Evolutionary conservation across 2,329 filamentous ascomycete genomes (phyloP).

Genomic region (Trichoderma sp.): DNA sequence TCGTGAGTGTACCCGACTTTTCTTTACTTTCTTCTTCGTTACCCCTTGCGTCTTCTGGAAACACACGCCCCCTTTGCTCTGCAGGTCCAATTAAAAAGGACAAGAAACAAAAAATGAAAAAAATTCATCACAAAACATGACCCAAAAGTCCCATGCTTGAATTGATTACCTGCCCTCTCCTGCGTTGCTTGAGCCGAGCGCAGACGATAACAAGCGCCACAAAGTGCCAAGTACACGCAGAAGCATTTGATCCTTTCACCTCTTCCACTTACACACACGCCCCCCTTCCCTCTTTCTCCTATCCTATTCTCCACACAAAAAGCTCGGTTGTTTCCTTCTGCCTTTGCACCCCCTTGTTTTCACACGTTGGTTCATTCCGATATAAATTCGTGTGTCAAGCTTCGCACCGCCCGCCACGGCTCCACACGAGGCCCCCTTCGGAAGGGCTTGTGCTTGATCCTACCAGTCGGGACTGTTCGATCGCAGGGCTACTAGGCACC

Average conservation of each 20-base stretch:
- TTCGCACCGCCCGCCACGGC: conserved; percentile 23
- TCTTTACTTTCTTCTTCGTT: background rate
- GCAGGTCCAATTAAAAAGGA: background rate
- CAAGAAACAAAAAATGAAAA: background rate
- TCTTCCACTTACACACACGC: conserved; percentile 7
- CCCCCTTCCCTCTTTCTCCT: background rate
- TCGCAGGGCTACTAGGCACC: background rate
- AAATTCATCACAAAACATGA: background rate
- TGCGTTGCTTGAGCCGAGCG: conserved; percentile 9
- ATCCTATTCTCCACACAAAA: conserved; percentile 8
- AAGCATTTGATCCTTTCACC: background rate
- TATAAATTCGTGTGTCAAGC: conserved; percentile 35
- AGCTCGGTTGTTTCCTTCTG: background rate
- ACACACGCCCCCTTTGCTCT: background rate
- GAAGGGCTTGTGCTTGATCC: background rate
- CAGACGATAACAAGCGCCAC: conserved; percentile 10
- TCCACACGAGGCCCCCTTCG: conserved; percentile 16
- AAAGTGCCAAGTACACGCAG: background rate
- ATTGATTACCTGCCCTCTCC: background rate
- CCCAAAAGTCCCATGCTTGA: conserved; percentile 10
- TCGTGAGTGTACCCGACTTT: background rate
- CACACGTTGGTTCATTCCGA: conserved; percentile 29
- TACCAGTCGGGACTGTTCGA: conserved; percentile 18
- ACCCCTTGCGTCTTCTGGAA: background rate
- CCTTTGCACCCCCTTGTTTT: background rate